These are phyloP conservation scores for Aspergillus sp. DNA, from an alignment of 2,329 filamentous ascomycete genomes.

Conservation along the genomic window DNA sequence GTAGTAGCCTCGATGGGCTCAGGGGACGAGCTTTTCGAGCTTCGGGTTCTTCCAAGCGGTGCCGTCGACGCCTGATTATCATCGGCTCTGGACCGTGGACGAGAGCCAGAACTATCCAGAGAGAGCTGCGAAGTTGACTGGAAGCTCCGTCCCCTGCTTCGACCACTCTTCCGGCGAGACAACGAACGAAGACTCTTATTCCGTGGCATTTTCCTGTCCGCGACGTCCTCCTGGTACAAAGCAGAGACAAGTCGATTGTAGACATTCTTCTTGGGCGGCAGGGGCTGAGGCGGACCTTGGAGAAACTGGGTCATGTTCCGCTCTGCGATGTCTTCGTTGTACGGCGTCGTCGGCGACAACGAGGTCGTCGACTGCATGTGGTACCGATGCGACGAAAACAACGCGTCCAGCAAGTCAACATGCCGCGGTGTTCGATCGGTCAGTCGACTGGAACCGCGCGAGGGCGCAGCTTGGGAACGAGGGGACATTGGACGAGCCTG, in stretches of 20 bases:
- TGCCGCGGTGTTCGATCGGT: conserved; percentile 28
- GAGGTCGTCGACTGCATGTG: conserved; percentile 20
- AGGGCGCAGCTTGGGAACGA: conserved; percentile 22
- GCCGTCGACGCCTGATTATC: neutral
- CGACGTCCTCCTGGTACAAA: conserved; percentile 42
- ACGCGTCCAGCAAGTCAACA: conserved; percentile 40
- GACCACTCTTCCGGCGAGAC: neutral
- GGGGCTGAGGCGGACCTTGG: conserved; percentile 13
- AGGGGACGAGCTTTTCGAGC: neutral
- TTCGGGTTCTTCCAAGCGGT: neutral
- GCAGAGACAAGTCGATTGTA: conserved; percentile 33
- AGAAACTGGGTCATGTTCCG: conserved; percentile 39
- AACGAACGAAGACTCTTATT: neutral
- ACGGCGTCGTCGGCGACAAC: conserved; percentile 33
- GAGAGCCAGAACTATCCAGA: neutral
- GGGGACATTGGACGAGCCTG: conserved; percentile 27
- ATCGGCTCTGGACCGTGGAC: neutral
- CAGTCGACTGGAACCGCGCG: conserved; percentile 20
- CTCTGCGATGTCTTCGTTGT: conserved; percentile 45
- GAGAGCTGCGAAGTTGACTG: no score
- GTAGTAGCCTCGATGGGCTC: conserved; percentile 1
- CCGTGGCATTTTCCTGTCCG: conserved; percentile 38
- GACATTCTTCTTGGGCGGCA: conserved; percentile 22
- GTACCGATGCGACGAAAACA: conserved; percentile 33
- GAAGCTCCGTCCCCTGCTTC: no score